These are phyloP conservation scores for Geotrichum phurueaensis DNA, from an alignment of 1,139 yeast species.

Conservation along the genomic window DNA sequence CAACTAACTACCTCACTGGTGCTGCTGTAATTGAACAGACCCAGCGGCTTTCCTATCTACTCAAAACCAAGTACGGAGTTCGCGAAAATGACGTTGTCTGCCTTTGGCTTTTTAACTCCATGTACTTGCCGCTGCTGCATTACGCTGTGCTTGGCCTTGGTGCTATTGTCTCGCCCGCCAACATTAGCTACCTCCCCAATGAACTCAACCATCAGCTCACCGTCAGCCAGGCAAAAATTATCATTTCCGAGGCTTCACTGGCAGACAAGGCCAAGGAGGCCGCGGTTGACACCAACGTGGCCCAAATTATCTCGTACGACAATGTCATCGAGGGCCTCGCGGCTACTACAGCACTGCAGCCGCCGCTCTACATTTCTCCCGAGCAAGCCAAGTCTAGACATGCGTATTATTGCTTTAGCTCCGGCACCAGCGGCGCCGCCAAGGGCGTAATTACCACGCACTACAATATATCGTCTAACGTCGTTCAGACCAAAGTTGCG, in stretches of 20 bases:
- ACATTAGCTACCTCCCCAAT: conserved; percentile 32
- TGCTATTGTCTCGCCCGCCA: conserved; percentile 37
- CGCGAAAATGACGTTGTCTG: conserved; percentile 32
- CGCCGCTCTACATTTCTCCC: conserved; percentile 10
- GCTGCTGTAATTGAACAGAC: conserved; percentile 22
- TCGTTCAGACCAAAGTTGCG: conserved; percentile 22
- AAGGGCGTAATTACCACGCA: conserved; percentile 68
- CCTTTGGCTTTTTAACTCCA: conserved; percentile 30
- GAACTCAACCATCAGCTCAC: conserved; percentile 36
- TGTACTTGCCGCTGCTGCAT: conserved; percentile 31
- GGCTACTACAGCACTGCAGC: conserved; percentile 7
- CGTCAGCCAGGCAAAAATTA: conserved; percentile 28
- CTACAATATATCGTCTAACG: conserved; percentile 34
- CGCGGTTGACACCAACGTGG: conserved; percentile 14
- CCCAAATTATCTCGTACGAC: conserved; percentile 20
- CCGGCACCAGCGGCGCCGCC: conserved; percentile 72
- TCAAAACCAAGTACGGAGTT: conserved; percentile 26
- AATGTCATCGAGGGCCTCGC: conserved; percentile 16
- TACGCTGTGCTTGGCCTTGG: conserved; percentile 34
- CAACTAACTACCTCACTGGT: conserved; percentile 24
- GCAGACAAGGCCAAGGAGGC: conserved; percentile 31
- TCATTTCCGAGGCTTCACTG: conserved; percentile 27
- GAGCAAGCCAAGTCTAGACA: conserved; percentile 24
- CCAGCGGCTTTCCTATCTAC: conserved; percentile 24
- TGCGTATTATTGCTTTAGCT: conserved; percentile 50